These are phyloP conservation scores for Agrostemma githago DNA, from an alignment of 148 eudicot species.

Conservation along the genomic window DNA sequence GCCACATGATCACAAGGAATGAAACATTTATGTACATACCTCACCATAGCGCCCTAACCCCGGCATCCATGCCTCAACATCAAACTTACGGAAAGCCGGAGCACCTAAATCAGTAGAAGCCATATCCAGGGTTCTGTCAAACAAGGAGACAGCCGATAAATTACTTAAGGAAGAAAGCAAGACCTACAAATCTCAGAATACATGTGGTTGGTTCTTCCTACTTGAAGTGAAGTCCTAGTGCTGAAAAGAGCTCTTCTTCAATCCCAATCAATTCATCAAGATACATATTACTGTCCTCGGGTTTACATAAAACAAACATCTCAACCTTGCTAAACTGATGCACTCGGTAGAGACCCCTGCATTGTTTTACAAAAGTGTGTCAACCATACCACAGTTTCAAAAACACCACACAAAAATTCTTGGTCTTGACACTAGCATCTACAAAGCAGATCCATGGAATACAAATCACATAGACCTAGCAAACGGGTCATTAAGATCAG, in stretches of 20 bases:
- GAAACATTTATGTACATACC: constrained; percentile 33
- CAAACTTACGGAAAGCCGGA: constrained; percentile 89
- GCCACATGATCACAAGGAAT: too few relatives aligned
- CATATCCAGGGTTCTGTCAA: constrained; percentile 85
- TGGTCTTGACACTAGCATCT: background rate
- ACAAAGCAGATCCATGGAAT: background rate
- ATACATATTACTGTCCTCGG: constrained; percentile 73
- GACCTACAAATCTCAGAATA: background rate
- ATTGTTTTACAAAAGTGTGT: constrained; percentile 23
- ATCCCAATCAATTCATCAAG: constrained; percentile 79
- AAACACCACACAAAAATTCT: background rate
- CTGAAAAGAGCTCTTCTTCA: constrained; percentile 76
- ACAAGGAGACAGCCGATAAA: background rate
- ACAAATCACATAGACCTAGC: background rate
- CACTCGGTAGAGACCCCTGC: constrained; percentile 89
- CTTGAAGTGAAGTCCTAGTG: constrained; percentile 86
- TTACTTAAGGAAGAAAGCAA: background rate
- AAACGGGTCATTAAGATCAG: background rate
- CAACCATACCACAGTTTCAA: constrained; percentile 2
- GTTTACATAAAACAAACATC: constrained; percentile 83
- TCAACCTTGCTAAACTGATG: constrained; percentile 97
- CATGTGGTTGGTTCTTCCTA: constrained; percentile 22
- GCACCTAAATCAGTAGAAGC: constrained; percentile 88
- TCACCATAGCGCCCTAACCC: constrained; percentile 90
- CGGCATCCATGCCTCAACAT: constrained; percentile 98